These are phyloP conservation scores for Daldinia bambusicola DNA, from an alignment of 495 filamentous ascomycete genomes.

Conservation along the genomic window DNA sequence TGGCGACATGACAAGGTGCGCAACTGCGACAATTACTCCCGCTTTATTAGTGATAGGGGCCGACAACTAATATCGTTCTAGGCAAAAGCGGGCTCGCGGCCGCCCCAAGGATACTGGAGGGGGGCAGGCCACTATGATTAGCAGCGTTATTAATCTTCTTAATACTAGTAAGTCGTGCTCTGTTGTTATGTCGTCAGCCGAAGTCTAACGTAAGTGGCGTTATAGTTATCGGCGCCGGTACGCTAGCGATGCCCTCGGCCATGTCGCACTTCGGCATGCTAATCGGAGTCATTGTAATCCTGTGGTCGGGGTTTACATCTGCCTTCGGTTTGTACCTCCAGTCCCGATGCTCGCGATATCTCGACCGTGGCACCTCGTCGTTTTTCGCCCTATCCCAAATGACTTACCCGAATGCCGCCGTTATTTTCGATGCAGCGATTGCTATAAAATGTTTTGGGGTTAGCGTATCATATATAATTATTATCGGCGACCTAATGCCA, in stretches of 20 bases:
- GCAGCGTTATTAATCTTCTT: constrained; percentile 92
- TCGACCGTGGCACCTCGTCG: constrained; percentile 78
- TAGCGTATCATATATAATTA: constrained; percentile 95
- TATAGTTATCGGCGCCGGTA: constrained; percentile 91
- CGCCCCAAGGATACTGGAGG: constrained; percentile 54
- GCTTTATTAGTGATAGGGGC: background rate
- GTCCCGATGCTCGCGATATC: constrained; percentile 87
- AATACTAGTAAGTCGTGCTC: constrained; percentile 80
- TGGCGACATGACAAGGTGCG: constrained; percentile 57
- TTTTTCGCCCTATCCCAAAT: constrained; percentile 96
- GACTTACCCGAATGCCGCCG: constrained; percentile 95
- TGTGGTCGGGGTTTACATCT: constrained; percentile 89
- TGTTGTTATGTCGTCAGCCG: background rate
- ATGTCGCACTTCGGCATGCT: constrained; percentile 91
- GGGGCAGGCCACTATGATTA: constrained; percentile 87
- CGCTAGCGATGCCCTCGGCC: constrained; percentile 92
- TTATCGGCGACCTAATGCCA: constrained; percentile 98
- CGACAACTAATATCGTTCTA: constrained; percentile 17
- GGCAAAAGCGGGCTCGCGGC: constrained; percentile 49
- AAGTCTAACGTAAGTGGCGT: constrained; percentile 9
- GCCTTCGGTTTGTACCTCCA: constrained; percentile 97
- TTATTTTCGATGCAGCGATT: constrained; percentile 95
- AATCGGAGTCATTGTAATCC: constrained; percentile 81
- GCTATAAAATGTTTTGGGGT: constrained; percentile 99
- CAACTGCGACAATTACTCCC: background rate